Conservation (phyloP, 805 yeast species). For the Yarrowia porcina region DNA sequence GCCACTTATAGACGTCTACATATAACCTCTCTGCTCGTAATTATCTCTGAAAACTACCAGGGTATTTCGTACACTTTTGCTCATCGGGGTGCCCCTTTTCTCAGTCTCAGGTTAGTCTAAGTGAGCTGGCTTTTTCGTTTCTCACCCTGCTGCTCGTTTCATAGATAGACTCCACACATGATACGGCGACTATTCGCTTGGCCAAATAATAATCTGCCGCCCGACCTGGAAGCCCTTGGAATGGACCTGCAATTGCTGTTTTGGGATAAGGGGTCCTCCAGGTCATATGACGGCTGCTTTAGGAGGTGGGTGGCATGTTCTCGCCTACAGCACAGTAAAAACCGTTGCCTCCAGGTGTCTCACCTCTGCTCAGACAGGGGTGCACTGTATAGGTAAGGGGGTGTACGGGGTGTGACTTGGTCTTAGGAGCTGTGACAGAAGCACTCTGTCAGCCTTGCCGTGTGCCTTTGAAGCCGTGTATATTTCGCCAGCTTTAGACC, state of each 20-base stretch:
- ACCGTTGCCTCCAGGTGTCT: not conserved
- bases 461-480: not conserved
- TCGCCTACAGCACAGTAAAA: not conserved
- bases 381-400: constrained; percentile 11
- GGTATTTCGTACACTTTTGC: no score
- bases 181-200: constrained; percentile 2
- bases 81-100: not conserved
- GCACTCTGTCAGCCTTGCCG: not conserved
- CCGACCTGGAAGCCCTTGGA: not conserved
- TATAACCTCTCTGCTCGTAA: no score
- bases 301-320: not conserved
- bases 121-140: not conserved
- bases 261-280: not conserved
- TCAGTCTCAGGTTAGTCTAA: not conserved
- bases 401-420: not conserved
- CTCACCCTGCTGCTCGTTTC: constrained; percentile 15
- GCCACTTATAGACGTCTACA: no score
- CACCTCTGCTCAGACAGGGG: not conserved
- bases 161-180: constrained; percentile 4
- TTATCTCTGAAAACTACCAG: no score
- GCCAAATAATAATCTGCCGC: constrained; percentile 8
- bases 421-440: not conserved
- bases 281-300: not conserved
- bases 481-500: no score
- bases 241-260: not conserved